Percentiles rank a stretch among this genome's conserved stretches.
These are phyloP conservation scores for Saccharomycopsis selenospora DNA, from an alignment of 805 yeast species.

Conservation along the genomic window DNA sequence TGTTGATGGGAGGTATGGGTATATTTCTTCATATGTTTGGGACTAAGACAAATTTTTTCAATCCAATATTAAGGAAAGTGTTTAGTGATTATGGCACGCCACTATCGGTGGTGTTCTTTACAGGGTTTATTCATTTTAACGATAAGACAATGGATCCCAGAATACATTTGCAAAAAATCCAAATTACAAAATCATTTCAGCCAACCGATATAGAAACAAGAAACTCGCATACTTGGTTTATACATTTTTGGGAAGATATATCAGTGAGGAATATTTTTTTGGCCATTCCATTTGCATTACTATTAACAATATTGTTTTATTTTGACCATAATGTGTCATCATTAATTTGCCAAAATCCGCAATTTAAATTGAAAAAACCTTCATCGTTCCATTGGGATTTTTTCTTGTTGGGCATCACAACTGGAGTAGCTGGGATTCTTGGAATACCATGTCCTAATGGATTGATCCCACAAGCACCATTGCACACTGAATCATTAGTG, in stretches of 20 bases:
- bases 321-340: conserved; percentile 96
- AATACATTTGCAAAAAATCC: conserved; percentile 54
- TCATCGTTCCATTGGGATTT: conserved; percentile 92
- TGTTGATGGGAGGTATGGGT: conserved; percentile 75
- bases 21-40: conserved; percentile 52
- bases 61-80: conserved; percentile 53
- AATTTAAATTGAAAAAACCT: conserved; percentile 78
- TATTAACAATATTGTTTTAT: conserved; percentile 77
- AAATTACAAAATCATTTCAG: conserved; percentile 61
- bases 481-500: conserved; percentile 69
- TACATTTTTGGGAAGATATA: conserved; percentile 63
- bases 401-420: conserved; percentile 72
- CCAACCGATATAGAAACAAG: conserved; percentile 50
- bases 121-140: conserved; percentile 84
- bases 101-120: conserved; percentile 74
- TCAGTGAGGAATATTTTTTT: conserved; percentile 71
- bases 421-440: conserved; percentile 77
- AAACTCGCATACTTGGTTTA: conserved; percentile 50
- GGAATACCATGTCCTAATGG: conserved; percentile 98
- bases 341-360: conserved; percentile 80
- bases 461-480: conserved; percentile 92
- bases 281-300: conserved; percentile 87
- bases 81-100: conserved; percentile 87
- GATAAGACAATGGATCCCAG: conserved; percentile 20
- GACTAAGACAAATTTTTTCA: conserved; percentile 51